A percentile compares a stretch with the other conserved stretches of the same genome.
Conservation (phyloP, 2,329 filamentous ascomycete genomes). For the Sclerotinia sclerotiorum region DNA sequence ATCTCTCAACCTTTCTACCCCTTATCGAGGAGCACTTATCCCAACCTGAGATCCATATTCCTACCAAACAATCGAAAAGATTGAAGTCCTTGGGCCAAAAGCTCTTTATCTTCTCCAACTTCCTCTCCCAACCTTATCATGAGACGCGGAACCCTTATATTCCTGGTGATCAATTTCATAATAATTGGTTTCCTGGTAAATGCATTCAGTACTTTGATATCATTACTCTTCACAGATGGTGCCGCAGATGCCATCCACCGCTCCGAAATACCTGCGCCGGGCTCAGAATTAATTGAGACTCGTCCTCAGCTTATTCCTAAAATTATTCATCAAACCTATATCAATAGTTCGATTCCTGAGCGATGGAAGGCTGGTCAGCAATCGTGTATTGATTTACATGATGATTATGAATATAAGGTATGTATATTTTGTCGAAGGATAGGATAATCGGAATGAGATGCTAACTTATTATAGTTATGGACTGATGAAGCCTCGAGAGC, state of each 20-base stretch:
- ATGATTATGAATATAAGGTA: slow-evolving; percentile 72
- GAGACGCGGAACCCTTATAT: slow-evolving; percentile 40
- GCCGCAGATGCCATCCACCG: slow-evolving; percentile 64
- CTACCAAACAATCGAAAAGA: neutral
- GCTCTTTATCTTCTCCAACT: neutral
- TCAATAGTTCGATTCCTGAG: slow-evolving; percentile 65
- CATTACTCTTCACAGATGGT: slow-evolving; percentile 67
- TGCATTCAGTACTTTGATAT: slow-evolving; percentile 69
- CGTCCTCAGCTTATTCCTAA: slow-evolving; percentile 65
- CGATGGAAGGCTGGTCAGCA: slow-evolving; percentile 67
- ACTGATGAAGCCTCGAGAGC: slow-evolving; percentile 67
- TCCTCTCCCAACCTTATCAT: slow-evolving; percentile 29
- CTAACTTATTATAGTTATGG: slow-evolving; percentile 60
- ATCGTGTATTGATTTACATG: slow-evolving; percentile 65
- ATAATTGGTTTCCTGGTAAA: slow-evolving; percentile 65
- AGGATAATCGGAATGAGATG: neutral
- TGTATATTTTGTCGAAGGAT: slow-evolving; percentile 26
- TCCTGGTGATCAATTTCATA: slow-evolving; percentile 57
- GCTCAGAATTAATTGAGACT: slow-evolving; percentile 58
- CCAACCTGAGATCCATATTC: neutral
- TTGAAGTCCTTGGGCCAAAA: neutral
- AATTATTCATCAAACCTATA: slow-evolving; percentile 77
- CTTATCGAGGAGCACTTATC: neutral
- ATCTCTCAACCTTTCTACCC: neutral
- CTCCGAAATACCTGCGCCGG: slow-evolving; percentile 64